Evolutionary conservation across 352 stramenopile genomes (phyloP), one percentile per base, ranked within the genome.

Genomic region (Phytophthora melonis): DNA sequence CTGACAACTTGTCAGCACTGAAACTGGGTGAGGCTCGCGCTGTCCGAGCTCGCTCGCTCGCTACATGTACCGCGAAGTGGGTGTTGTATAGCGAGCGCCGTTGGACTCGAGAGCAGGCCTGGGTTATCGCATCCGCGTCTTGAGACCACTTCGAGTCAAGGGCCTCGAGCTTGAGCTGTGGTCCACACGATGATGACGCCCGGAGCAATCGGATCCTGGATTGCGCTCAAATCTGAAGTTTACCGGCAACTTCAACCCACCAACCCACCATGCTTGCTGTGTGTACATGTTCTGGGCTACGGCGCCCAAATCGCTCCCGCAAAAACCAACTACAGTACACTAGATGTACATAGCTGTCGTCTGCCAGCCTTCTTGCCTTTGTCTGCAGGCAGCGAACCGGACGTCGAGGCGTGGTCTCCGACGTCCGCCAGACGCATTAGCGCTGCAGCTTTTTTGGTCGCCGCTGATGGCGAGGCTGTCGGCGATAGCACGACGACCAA

Each of bases 191-290:
- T 1, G 66, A 64, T 74, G 67, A 58, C 66, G 63, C 63, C 63
- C 39, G 23, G 52, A 68, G 66, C 66, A 73, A 73, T 73, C 66
- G 2, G 50, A 45, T 63, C 19, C 2, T 10, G 2, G 50, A 25
- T 66, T 61, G 63, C 63, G 55, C 55, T 71, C 64, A 70, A 43
- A 18, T 30, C 47, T 54, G n/a, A 54, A 54, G 47, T 62, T 34
- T 68, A 41, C 64, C 43, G 41, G 25, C n/a, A 34, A 47, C 63
- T 70, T 64, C 63, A 70, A 70, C 10, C 25, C 9, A 41, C n/a
- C n/a, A n/a, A n/a, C n/a, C n/a, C 32, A 11, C 10, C 32, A 36
- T 62, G 53, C 53, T 10, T 13, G 34, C 47, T 6, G 43, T n/a
- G n/a, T n/a, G n/a, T n/a, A n/a, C n/a, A n/a, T n/a, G n/a, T n/a